Percentiles rank a stretch among this genome's conserved stretches.
Evolutionary conservation across 2,329 filamentous ascomycete genomes (phyloP).

Genomic region (Onygenales sp.): DNA sequence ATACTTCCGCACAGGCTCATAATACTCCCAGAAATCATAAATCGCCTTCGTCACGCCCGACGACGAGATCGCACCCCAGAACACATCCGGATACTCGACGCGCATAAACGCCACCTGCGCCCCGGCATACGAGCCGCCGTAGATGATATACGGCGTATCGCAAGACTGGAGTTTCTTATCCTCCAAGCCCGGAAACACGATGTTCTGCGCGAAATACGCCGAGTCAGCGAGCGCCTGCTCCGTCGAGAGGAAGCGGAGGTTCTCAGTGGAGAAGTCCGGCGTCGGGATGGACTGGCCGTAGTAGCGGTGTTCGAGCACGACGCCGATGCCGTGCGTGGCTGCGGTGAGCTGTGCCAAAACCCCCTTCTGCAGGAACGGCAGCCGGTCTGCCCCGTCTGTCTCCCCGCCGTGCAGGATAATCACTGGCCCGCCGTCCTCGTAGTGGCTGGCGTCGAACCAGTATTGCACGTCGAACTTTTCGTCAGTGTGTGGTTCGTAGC

Average conservation of each 20-base stretch:
- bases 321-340: slow-evolving; percentile 63
- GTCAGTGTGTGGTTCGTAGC: slow-evolving; percentile 67
- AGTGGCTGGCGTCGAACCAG: slow-evolving; percentile 72
- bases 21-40: slow-evolving; percentile 64
- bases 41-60: slow-evolving; percentile 72
- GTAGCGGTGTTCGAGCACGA: slow-evolving; percentile 80
- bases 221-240: slow-evolving; percentile 75
- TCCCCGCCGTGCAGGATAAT: slow-evolving; percentile 70
- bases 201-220: slow-evolving; percentile 67
- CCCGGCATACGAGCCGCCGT: slow-evolving; percentile 78
- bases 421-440: slow-evolving; percentile 68
- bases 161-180: slow-evolving; percentile 58
- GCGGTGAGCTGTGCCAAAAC: slow-evolving; percentile 61
- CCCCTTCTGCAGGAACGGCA: slow-evolving; percentile 68
- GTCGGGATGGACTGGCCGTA: slow-evolving; percentile 70
- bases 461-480: slow-evolving; percentile 63
- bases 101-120: slow-evolving; percentile 69
- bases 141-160: slow-evolving; percentile 62
- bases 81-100: slow-evolving; percentile 66
- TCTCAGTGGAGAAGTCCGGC: slow-evolving; percentile 56
- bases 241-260: slow-evolving; percentile 70
- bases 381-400: slow-evolving; percentile 48
- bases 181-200: slow-evolving; percentile 62
- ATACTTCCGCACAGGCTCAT: slow-evolving; percentile 47
- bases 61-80: slow-evolving; percentile 69